These are phyloP conservation scores for Hypholoma fasciculare DNA, from an alignment of 768 basidiomycete species.

Conservation along the genomic window DNA sequence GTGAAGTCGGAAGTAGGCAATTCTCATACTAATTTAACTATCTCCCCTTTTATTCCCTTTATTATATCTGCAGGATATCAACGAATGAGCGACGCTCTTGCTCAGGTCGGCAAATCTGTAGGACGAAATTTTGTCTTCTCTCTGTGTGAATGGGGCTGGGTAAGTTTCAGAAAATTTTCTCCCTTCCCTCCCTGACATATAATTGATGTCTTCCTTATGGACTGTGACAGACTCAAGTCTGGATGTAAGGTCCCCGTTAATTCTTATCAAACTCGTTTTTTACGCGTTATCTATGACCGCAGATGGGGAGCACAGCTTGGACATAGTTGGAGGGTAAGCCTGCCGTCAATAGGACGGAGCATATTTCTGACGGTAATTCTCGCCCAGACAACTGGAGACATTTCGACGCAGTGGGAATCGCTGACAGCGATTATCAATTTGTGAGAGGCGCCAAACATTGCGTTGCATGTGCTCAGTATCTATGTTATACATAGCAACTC, in stretches of 20 bases:
- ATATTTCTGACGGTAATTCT: not conserved
- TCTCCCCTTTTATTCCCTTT: not conserved
- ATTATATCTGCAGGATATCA: conserved; percentile 44
- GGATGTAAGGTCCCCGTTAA: conserved; percentile 10
- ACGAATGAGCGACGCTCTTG: conserved; percentile 62
- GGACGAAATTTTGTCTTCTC: conserved; percentile 55
- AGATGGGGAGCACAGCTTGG: conserved; percentile 59
- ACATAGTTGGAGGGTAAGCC: conserved; percentile 65
- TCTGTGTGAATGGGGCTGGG: conserved; percentile 68
- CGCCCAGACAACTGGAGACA: conserved; percentile 39
- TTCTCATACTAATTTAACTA: not conserved
- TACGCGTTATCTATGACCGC: not conserved
- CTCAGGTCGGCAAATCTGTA: conserved; percentile 42
- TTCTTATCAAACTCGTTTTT: not conserved
- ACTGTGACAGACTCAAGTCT: conserved; percentile 16
- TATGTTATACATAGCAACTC: conserved; percentile 47
- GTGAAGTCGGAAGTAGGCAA: conserved; percentile 52
- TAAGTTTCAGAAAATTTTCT: conserved; percentile 24
- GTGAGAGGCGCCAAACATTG: conserved; percentile 28
- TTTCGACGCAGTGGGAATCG: conserved; percentile 45
- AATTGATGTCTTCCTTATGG: not conserved
- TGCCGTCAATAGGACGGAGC: not conserved
- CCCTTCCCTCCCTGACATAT: not conserved
- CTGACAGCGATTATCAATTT: conserved; percentile 60
- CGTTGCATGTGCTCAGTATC: not conserved